phyloP scores from a whole-genome alignment of 2,329 filamentous ascomycete genomes.

The Colletotrichum sp. region DNA sequence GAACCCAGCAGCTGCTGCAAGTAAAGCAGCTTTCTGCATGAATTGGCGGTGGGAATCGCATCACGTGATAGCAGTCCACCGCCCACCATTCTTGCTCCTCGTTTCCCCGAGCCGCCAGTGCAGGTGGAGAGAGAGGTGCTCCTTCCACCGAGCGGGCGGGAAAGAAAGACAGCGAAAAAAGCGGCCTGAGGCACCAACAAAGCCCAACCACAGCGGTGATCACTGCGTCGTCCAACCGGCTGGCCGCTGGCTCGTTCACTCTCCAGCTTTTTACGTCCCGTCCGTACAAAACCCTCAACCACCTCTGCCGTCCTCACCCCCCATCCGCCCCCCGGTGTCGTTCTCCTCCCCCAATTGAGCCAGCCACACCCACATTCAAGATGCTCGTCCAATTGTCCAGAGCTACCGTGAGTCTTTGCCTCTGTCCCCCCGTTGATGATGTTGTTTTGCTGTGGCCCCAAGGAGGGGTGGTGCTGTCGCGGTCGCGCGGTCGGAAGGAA shows the following conservation, averaged over 20 bases:
- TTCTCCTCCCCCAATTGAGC: slow-evolving; percentile 47
- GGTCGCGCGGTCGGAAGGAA: background rate
- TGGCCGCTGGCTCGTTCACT: slow-evolving; percentile 8
- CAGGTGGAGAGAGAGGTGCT: background rate
- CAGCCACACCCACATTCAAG: slow-evolving; percentile 48
- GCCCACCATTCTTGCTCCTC: background rate
- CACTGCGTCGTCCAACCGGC: slow-evolving; percentile 17
- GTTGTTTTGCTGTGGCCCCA: background rate
- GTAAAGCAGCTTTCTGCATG: background rate
- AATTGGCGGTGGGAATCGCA: background rate
- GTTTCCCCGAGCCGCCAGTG: slow-evolving; percentile 3
- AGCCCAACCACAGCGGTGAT: background rate
- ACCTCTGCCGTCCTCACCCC: slow-evolving; percentile 17
- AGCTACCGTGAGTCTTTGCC: slow-evolving; percentile 55
- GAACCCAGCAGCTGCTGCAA: background rate
- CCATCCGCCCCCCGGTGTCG: slow-evolving; percentile 33
- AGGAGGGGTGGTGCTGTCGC: background rate
- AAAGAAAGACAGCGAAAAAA: background rate
- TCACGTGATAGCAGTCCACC: slow-evolving; percentile 34
- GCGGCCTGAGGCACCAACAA: slow-evolving; percentile 11
- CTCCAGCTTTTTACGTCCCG: slow-evolving; percentile 25
- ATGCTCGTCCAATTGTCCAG: slow-evolving; percentile 63
- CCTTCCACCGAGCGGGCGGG: background rate
- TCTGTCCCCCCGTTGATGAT: background rate
- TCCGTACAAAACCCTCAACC: slow-evolving; percentile 25